Conservation (phyloP, 2,329 filamentous ascomycete species). For the Hortaea werneckii region DNA sequence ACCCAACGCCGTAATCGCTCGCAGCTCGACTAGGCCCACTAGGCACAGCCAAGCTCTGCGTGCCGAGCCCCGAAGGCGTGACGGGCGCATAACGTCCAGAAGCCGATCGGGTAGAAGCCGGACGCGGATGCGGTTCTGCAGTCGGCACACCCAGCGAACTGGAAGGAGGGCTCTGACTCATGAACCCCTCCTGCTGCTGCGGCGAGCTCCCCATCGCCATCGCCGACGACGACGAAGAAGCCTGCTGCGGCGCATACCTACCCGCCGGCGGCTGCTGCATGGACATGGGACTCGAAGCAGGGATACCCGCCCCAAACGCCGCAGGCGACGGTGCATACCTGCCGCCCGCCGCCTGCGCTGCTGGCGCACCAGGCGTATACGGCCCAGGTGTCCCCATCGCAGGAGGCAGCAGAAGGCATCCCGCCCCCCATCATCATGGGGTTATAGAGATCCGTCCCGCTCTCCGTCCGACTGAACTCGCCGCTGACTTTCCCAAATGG, state of each 20-base stretch:
- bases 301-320: no score
- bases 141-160: conserved; percentile 2
- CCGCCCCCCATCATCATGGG: conserved; percentile 31
- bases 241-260: conserved; percentile 4
- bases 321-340: conserved; percentile 19
- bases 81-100: conserved; percentile 19
- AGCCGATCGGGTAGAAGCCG: conserved; percentile 14
- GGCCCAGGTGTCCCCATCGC: background rate
- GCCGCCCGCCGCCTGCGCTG: conserved; percentile 7
- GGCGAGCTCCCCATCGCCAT: background rate
- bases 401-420: conserved; percentile 5
- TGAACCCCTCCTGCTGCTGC: background rate
- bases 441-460: conserved; percentile 65
- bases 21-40: conserved; percentile 12
- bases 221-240: background rate
- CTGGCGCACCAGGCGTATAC: background rate
- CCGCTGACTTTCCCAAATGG: conserved; percentile 67
- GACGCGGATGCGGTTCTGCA: conserved; percentile 7
- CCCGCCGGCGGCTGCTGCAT: background rate
- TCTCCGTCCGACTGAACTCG: conserved; percentile 52
- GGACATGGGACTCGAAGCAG: no score
- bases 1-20: conserved; percentile 21
- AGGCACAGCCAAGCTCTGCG: conserved; percentile 14
- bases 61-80: conserved; percentile 2
- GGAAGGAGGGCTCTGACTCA: background rate